A percentile compares a stretch with the other conserved stretches of the same genome.
Evolutionary conservation across 2,329 filamentous ascomycete species (phyloP).

Genomic region (Nemania bipapillata): DNA sequence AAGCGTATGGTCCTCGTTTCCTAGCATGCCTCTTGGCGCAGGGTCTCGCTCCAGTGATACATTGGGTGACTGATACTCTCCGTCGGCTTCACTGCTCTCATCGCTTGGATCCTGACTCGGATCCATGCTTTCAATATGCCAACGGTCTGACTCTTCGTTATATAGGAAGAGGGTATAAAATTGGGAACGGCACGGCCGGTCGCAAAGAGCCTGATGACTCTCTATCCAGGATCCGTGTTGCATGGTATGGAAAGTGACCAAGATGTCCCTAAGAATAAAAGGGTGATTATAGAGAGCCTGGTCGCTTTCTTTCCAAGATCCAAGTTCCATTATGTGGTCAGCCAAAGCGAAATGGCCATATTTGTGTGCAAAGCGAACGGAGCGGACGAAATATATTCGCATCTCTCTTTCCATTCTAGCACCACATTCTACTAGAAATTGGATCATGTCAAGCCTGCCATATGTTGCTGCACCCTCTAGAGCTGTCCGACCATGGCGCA

Average conservation of each 20-base stretch:
- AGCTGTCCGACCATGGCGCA: neutral
- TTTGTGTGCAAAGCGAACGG: neutral
- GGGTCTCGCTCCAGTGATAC: no score
- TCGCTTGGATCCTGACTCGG: neutral
- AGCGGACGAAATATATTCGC: neutral
- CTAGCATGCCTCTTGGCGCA: no score
- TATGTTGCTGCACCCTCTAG: conserved; percentile 5
- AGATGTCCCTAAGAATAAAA: neutral
- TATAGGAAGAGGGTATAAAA: neutral
- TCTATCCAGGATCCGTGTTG: no score
- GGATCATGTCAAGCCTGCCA: conserved; percentile 34
- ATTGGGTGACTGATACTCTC: no score
- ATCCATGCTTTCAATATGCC: neutral
- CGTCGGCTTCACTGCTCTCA: no score
- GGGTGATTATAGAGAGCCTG: neutral
- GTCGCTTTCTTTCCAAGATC: neutral
- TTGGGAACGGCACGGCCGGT: no score
- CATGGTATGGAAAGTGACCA: no score
- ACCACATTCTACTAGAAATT: neutral
- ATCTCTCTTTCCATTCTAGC: neutral
- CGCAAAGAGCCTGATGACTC: no score
- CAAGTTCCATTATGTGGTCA: neutral
- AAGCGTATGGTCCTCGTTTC: no score
- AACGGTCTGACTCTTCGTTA: neutral
- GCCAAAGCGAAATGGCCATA: neutral